A percentile compares a stretch with the other conserved stretches of the same genome.
These are phyloP conservation scores for Lyophyllum shimeji DNA, from an alignment of 768 basidiomycete species.

Conservation along the genomic window DNA sequence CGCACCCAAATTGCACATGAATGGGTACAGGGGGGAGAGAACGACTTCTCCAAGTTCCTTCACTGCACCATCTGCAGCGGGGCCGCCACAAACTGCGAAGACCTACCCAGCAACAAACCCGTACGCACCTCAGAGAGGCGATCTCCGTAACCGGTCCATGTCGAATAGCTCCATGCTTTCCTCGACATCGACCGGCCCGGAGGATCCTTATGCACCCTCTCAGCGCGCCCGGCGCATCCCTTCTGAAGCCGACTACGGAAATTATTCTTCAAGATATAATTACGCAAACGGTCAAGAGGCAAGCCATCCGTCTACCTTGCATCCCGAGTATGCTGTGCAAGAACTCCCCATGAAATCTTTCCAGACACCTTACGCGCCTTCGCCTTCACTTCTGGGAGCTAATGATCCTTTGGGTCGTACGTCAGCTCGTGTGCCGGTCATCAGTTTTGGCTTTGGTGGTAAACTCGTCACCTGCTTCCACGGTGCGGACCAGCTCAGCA, in stretches of 20 bases:
- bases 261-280: constrained; percentile 26
- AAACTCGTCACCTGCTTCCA: constrained; percentile 89
- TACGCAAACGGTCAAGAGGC: constrained; percentile 19
- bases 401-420: constrained; percentile 83
- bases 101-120: constrained; percentile 4
- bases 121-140: constrained; percentile 19
- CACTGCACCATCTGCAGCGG: constrained; percentile 23
- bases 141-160: constrained; percentile 36
- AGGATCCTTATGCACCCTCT: constrained; percentile 35
- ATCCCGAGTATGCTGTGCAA: constrained; percentile 23
- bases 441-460: constrained; percentile 95
- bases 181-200: constrained; percentile 26
- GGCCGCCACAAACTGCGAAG: constrained; percentile 20
- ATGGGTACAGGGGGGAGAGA: constrained; percentile 22
- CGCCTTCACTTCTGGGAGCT: constrained; percentile 76
- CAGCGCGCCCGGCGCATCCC: constrained; percentile 22
- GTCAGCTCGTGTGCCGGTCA: constrained; percentile 69
- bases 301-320: constrained; percentile 12
- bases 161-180: constrained; percentile 47
- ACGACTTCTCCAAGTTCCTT: constrained; percentile 30
- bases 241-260: constrained; percentile 25
- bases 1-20: constrained; percentile 28
- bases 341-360: constrained; percentile 37
- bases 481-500: constrained; percentile 58
- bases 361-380: constrained; percentile 73